phyloP scores from a whole-genome alignment of 192 early-diverging fungal genomes.

The Chytriomyces confervae region DNA sequence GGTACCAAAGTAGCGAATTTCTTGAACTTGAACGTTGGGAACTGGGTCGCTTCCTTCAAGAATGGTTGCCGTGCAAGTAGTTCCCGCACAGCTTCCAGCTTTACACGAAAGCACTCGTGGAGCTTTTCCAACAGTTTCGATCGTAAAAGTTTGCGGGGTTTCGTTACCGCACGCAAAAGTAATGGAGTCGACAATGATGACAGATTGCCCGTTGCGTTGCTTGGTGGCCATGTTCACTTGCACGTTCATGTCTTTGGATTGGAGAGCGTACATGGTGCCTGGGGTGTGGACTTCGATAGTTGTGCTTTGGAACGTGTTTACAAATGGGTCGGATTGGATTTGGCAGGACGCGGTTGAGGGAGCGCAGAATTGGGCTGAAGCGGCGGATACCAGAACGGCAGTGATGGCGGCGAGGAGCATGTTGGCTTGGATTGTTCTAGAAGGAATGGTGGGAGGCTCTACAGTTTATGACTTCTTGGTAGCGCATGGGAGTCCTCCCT shows the following conservation, averaged over 20 bases:
- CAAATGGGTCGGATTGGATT: conserved; percentile 4
- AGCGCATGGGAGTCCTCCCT: not conserved
- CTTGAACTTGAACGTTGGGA: not conserved
- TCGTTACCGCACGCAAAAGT: not conserved
- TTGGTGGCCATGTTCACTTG: not conserved
- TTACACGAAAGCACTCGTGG: not conserved
- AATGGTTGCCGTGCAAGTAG: not conserved
- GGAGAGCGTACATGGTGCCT: not conserved
- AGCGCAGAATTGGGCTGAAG: not conserved
- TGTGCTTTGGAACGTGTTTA: not conserved
- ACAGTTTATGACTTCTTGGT: not conserved
- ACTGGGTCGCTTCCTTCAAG: not conserved
- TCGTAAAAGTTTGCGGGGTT: not conserved
- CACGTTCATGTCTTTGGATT: conserved; percentile 10
- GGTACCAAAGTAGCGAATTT: not conserved
- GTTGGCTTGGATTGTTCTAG: not conserved
- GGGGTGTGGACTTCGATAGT: not conserved
- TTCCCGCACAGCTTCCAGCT: not conserved
- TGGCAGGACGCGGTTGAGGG: not conserved
- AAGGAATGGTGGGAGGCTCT: not conserved
- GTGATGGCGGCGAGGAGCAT: not conserved
- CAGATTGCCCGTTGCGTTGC: not conserved
- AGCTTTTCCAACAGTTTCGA: not conserved
- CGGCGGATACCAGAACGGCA: not conserved
- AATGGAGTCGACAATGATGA: not conserved